Conservation (phyloP, 306 rosid species). For the Ormosia emarginata region DNA sequence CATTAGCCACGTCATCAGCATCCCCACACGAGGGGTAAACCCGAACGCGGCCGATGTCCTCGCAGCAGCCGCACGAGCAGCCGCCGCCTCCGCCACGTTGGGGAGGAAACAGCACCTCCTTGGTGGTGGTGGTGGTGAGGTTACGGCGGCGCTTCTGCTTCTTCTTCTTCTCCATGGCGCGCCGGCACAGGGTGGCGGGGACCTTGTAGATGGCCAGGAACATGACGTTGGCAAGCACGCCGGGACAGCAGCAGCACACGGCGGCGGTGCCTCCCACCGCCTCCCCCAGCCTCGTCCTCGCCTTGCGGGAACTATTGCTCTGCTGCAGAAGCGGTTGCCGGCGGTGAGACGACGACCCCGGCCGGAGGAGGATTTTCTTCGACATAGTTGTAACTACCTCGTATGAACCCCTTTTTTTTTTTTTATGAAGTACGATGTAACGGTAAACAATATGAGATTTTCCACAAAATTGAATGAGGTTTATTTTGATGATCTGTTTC, state of each 20-base stretch:
- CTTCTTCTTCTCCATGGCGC: conserved; percentile 32
- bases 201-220: conserved; percentile 64
- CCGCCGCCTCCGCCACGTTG: neutral
- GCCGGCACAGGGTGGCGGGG: conserved; percentile 62
- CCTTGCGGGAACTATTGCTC: neutral
- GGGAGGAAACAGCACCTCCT: conserved; percentile 23
- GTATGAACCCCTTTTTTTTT: neutral
- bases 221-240: conserved; percentile 42
- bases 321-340: conserved; percentile 29
- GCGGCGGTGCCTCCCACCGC: conserved; percentile 75
- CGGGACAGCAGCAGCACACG: conserved; percentile 77
- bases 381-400: conserved; percentile 28
- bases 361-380: conserved; percentile 17
- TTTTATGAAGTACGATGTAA: neutral
- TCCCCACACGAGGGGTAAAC: conserved; percentile 6
- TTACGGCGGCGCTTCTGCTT: conserved; percentile 7
- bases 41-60: conserved; percentile 31
- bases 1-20: neutral
- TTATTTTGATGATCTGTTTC: neutral
- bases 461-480: neutral
- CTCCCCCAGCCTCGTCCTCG: conserved; percentile 49
- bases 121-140: neutral
- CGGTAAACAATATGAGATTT: neutral
- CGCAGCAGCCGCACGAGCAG: conserved; percentile 27
- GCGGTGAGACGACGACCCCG: conserved; percentile 17